Base-by-base conservation (phyloP, 2,329 filamentous ascomycete genomes). In the Biscogniauxia sp. region DNA sequence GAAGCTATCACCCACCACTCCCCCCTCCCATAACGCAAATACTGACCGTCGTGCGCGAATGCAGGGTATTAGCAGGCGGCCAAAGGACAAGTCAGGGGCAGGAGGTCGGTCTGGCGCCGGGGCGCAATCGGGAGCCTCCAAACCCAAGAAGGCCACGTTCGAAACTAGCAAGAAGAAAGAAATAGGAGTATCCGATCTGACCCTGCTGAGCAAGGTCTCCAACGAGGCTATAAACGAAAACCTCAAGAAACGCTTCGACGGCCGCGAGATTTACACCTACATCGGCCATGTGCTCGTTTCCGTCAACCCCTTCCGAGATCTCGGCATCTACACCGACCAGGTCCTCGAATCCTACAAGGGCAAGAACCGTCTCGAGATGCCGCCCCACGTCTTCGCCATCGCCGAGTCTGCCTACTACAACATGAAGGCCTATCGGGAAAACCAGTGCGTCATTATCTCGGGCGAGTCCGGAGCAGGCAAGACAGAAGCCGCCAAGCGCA, bases 221-320 rank as follows among this genome's bases (percentile, higher is more conserved):
- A 98, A 99, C 77, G 95, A 99, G 77, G 93, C 94, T 63, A 99
- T 99, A 82, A 99, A 99, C 80, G 95, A 98, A 60, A 99, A 99
- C 77, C 77, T 99, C 76, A 97, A 97, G 84, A 96, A 98, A 82
- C 88, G 95, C 64, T 99, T 99, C 78, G 92, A 98, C 75, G 93
- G 94, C 83, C 89, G 85, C 76, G 94, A 99, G 79, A 99, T 99
- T 76, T 99, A 99, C 81, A 99, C 95, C 73, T 99, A 99, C 78
- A 99, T 99, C 76, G 95, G 95, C 80, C 94, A 98, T 89, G 95
- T 99, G 78, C 79, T 99, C 84, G 95, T 99, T 69, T 98, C 95
- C 49, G 95, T 99, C 76, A 99, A 99, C 78, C 95, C 95, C 41
- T 99, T 99, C 78, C 88, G 92, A 74, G 95, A 99, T 74, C 84